Evolutionary conservation across 2,329 filamentous ascomycete genomes (phyloP).

Genomic region (Akanthomyces muscarius): DNA sequence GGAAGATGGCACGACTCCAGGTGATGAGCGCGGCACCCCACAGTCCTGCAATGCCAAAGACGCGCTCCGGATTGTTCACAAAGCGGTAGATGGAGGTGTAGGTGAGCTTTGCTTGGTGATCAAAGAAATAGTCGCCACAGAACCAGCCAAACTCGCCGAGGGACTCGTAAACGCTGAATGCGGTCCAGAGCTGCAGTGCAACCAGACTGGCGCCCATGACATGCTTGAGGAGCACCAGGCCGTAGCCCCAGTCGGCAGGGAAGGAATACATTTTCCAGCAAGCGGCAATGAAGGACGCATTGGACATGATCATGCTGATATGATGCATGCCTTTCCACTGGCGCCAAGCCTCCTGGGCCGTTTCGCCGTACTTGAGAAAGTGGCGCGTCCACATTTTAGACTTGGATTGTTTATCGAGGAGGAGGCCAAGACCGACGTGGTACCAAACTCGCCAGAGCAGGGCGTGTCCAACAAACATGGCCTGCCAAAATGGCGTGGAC

Average conservation of each 20-base stretch:
- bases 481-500: slow-evolving; percentile 68
- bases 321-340: slow-evolving; percentile 98
- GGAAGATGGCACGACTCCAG: slow-evolving; percentile 80
- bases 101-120: slow-evolving; percentile 78
- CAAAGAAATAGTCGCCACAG: slow-evolving; percentile 98
- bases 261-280: slow-evolving; percentile 94
- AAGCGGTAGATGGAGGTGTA: slow-evolving; percentile 98
- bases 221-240: slow-evolving; percentile 81
- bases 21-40: slow-evolving; percentile 95
- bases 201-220: slow-evolving; percentile 78
- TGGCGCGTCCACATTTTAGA: slow-evolving; percentile 95
- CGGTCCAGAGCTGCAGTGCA: slow-evolving; percentile 87
- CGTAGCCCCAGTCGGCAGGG: slow-evolving; percentile 83
- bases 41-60: slow-evolving; percentile 88
- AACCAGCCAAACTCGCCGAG: slow-evolving; percentile 99
- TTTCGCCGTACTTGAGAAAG: slow-evolving; percentile 95
- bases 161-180: slow-evolving; percentile 88
- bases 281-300: slow-evolving; percentile 81
- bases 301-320: slow-evolving; percentile 85
- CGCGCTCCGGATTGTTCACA: slow-evolving; percentile 93
- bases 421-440: slow-evolving; percentile 77
- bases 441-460: slow-evolving; percentile 87
- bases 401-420: slow-evolving; percentile 81
- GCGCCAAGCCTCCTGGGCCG: slow-evolving; percentile 84
- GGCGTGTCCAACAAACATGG: slow-evolving; percentile 77